phyloP scores from a whole-genome alignment of 2,329 filamentous ascomycete genomes.

The Cadophora malorum region DNA sequence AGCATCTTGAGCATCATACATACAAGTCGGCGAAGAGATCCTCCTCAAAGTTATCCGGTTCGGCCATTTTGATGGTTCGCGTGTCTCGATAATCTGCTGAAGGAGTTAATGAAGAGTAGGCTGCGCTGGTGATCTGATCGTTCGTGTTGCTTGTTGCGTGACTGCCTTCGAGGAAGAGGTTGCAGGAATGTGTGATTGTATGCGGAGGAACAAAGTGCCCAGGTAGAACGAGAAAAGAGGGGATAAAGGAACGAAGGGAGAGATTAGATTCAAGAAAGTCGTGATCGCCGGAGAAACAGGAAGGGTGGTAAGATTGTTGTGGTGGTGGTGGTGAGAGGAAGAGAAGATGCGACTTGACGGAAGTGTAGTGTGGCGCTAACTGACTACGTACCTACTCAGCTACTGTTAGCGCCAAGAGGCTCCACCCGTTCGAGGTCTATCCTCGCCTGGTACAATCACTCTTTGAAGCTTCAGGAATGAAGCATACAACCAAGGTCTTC shows the following conservation, averaged over 20 bases:
- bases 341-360: not conserved
- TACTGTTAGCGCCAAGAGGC: not conserved
- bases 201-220: not conserved
- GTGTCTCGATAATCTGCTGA: slow-evolving; percentile 10
- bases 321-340: not conserved
- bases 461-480: slow-evolving; percentile 24
- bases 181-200: not conserved
- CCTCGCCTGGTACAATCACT: not conserved
- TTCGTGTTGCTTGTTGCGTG: not conserved
- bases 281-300: not conserved
- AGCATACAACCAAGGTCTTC: slow-evolving; percentile 26
- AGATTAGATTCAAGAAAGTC: not conserved
- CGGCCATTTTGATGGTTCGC: slow-evolving; percentile 65
- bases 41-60: slow-evolving; percentile 84
- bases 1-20: slow-evolving; percentile 49
- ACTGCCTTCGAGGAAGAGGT: not conserved
- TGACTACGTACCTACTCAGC: not conserved
- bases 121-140: not conserved
- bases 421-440: not conserved
- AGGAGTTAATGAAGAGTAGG: slow-evolving; percentile 7
- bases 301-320: not conserved
- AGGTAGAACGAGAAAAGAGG: not conserved
- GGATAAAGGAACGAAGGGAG: not conserved
- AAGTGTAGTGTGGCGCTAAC: not conserved
- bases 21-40: slow-evolving; percentile 97